These are phyloP conservation scores for Gynostemma pentaphyllum DNA, from an alignment of 306 rosid genomes.

Conservation along the genomic window DNA sequence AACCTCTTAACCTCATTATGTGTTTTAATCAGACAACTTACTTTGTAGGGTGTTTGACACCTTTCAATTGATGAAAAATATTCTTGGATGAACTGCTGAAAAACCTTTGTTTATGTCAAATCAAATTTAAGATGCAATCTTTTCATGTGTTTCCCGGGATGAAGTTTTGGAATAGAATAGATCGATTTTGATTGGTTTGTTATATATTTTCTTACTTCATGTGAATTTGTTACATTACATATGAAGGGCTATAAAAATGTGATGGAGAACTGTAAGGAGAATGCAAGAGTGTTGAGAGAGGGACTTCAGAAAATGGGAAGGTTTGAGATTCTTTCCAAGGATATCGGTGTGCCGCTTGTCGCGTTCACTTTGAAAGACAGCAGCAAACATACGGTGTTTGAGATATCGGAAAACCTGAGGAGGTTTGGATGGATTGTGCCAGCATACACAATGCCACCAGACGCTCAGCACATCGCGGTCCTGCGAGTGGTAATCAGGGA, in stretches of 20 bases:
- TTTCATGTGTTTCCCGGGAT: too few species aligned
- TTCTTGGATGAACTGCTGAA: neutral
- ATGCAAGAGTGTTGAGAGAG: conserved; percentile 39
- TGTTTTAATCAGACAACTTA: too few species aligned
- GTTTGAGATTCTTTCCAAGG: conserved; percentile 65
- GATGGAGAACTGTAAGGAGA: conserved; percentile 67
- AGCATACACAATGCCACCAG: conserved; percentile 75
- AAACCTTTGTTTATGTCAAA: neutral
- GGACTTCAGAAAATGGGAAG: conserved; percentile 49
- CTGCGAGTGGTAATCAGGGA: conserved; percentile 83
- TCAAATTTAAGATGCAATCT: too few species aligned
- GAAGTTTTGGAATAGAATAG: too few species aligned
- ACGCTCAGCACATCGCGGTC: conserved; percentile 54
- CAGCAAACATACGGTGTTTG: conserved; percentile 58
- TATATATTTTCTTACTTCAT: neutral
- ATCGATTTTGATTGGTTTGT: too few species aligned
- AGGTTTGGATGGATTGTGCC: conserved; percentile 84
- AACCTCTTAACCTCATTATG: neutral
- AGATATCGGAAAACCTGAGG: conserved; percentile 53
- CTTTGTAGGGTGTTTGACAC: too few species aligned
- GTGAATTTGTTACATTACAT: neutral
- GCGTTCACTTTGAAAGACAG: conserved; percentile 77
- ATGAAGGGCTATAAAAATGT: conserved; percentile 63
- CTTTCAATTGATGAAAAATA: too few species aligned
- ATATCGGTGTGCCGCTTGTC: conserved; percentile 67